These are phyloP conservation scores for Monosporozyma aquatica DNA, from an alignment of 805 yeast genomes.

Conservation along the genomic window DNA sequence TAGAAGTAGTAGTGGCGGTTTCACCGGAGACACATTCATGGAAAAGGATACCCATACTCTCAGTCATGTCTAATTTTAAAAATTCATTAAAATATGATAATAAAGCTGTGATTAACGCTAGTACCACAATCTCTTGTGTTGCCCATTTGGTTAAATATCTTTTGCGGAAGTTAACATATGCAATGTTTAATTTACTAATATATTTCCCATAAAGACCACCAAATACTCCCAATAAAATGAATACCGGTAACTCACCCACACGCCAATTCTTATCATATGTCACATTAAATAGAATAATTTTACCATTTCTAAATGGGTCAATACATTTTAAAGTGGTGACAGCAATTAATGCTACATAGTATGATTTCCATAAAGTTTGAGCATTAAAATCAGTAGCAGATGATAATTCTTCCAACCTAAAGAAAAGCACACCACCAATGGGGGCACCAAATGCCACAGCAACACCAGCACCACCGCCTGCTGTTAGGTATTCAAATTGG, in stretches of 20 bases:
- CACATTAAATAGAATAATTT: conserved; percentile 88
- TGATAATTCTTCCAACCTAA: conserved; percentile 80
- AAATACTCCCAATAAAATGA: conserved; percentile 69
- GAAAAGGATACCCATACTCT: conserved; percentile 82
- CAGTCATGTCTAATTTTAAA: conserved; percentile 85
- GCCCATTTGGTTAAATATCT: conserved; percentile 40
- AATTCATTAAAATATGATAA: conserved; percentile 79
- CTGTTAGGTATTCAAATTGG: conserved; percentile 46
- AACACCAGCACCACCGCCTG: conserved; percentile 95
- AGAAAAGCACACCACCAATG: conserved; percentile 90
- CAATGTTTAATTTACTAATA: conserved; percentile 65
- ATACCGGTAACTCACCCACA: conserved; percentile 73
- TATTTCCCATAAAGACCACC: conserved; percentile 87
- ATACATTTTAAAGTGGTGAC: conserved; percentile 69
- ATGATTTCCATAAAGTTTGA: conserved; percentile 81
- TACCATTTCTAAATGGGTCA: conserved; percentile 92
- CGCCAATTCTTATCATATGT: conserved; percentile 81
- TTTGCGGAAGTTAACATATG: conserved; percentile 70
- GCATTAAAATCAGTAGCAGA: conserved; percentile 60
- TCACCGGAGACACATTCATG: conserved; percentile 51
- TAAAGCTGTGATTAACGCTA: conserved; percentile 62
- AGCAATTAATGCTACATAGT: conserved; percentile 83
- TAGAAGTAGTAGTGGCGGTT: conserved; percentile 30
- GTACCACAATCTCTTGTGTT: conserved; percentile 57
- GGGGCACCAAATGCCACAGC: conserved; percentile 98